Base-by-base conservation (phyloP, 2,329 filamentous ascomycete genomes). In the Fulvia fulva region DNA sequence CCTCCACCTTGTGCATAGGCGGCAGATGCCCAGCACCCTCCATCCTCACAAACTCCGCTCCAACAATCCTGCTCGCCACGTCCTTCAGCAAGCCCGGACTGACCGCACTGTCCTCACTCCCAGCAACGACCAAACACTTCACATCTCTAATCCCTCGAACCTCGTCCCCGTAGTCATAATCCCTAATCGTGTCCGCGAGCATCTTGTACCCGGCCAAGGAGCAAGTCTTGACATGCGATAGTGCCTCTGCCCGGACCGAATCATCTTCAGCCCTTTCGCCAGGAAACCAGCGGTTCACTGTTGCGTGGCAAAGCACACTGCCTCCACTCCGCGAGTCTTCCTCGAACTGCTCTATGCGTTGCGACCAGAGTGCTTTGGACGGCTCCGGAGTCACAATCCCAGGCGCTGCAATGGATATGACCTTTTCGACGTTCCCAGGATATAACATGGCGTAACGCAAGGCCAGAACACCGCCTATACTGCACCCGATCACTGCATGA, bases 391-490 rank as follows among this genome's bases (percentile, higher is more conserved):
- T 51, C 23, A 51, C 59, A 41, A 70, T 63, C 0, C 68, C 68
- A 5, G 68, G 68, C 19, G 68, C 64, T 16, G 64, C 65, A 16
- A 68, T 60, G 5, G 64, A 64, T 25, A 70, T 53, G 26, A 66
- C 60, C 4, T 19, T n/a, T 5, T 62, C 61, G 2, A 68, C 64
- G 22, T 67, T 57, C 0, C 59, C 6, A 3, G 67, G 64, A 45
- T 64, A 68, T 1, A 70, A 53, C 60, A 66, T 66, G n/a, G 61
- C 67, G 51, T 68, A 70, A 7, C 68, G 62, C 34, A 68, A 57
- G 4, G 67, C 67, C 11, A 69, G 58, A 1, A 66, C 62, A 19
- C 66, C 67, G 46, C 68, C 68, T 45, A 70, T 69, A 21, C 61
- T 65, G 56, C 68, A 70, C 21, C 68, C 68, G 21, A 70, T 58